These are phyloP conservation scores for Nitzschia sp. DNA, from an alignment of 108 stramenopile species.

Conservation along the genomic window DNA sequence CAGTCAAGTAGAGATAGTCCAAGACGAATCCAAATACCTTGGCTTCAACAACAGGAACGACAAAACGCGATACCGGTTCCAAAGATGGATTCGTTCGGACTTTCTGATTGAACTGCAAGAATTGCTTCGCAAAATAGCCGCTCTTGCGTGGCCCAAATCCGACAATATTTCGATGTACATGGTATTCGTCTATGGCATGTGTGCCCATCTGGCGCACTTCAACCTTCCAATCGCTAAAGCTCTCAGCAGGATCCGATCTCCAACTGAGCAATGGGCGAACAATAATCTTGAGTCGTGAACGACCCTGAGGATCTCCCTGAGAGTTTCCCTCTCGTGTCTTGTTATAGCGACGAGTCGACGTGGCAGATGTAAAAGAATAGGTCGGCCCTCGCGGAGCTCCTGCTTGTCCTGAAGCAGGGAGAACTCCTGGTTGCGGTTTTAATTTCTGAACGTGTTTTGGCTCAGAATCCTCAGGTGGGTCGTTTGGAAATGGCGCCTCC, in stretches of 20 bases:
- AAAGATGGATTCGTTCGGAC: not conserved
- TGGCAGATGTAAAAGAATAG: not conserved
- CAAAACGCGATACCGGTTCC: conserved; percentile 7
- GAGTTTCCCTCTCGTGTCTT: not conserved
- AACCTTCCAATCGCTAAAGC: conserved; percentile 39
- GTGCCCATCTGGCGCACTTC: conserved; percentile 8
- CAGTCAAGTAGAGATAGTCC: conserved; percentile 38
- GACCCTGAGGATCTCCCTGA: not conserved
- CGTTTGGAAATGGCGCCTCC: not conserved
- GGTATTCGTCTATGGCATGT: conserved; percentile 7
- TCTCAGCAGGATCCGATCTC: conserved; percentile 33
- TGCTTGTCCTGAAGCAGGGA: no score
- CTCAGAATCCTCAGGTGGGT: no score
- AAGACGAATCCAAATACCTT: conserved; percentile 27
- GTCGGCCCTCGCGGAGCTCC: not conserved
- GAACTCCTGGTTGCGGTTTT: not conserved
- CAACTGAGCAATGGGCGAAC: conserved; percentile 22
- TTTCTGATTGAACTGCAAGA: not conserved
- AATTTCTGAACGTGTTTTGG: no score
- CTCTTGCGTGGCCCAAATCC: conserved; percentile 37
- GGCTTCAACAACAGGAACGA: conserved; percentile 22
- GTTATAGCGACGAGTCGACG: not conserved
- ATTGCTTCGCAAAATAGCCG: conserved; percentile 9
- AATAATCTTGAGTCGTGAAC: not conserved
- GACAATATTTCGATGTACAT: conserved; percentile 35